A percentile compares a stretch with the other conserved stretches of the same genome.
Evolutionary conservation across 2,329 filamentous ascomycete species (phyloP).

Genomic region (Thelonectria discophora): DNA sequence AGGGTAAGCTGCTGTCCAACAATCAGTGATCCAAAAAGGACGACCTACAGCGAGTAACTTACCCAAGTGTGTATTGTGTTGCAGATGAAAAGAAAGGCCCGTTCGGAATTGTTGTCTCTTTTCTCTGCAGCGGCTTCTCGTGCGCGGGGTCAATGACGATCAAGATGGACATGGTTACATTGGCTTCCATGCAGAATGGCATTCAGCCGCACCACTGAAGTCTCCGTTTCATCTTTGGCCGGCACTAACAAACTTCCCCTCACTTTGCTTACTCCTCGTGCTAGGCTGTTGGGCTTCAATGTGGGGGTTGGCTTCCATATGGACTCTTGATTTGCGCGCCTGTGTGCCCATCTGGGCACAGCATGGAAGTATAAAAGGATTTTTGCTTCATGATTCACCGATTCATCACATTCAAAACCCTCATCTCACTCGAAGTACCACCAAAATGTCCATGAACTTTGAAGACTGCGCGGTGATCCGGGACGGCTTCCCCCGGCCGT

Average conservation of each 20-base stretch:
- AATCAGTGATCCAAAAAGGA: too few relatives aligned
- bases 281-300: constrained; percentile 14
- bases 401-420: background rate
- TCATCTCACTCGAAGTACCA: background rate
- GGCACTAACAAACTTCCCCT: background rate
- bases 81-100: too few relatives aligned
- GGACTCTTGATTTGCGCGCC: background rate
- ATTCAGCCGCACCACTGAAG: too few relatives aligned
- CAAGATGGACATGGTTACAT: too few relatives aligned
- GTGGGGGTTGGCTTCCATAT: constrained; percentile 5
- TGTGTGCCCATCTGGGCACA: background rate
- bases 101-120: too few relatives aligned
- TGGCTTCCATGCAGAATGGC: too few relatives aligned
- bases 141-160: too few relatives aligned
- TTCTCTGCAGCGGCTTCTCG: too few relatives aligned
- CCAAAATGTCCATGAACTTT: constrained; percentile 42
- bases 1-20: too few relatives aligned
- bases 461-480: constrained; percentile 35
- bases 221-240: too few relatives aligned
- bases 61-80: too few relatives aligned
- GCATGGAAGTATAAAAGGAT: background rate
- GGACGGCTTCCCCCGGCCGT: constrained; percentile 39
- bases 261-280: background rate
- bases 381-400: background rate
- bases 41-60: too few relatives aligned